phyloP scores from a whole-genome alignment of 345 rosid genomes.

The Carallia brachiata region DNA sequence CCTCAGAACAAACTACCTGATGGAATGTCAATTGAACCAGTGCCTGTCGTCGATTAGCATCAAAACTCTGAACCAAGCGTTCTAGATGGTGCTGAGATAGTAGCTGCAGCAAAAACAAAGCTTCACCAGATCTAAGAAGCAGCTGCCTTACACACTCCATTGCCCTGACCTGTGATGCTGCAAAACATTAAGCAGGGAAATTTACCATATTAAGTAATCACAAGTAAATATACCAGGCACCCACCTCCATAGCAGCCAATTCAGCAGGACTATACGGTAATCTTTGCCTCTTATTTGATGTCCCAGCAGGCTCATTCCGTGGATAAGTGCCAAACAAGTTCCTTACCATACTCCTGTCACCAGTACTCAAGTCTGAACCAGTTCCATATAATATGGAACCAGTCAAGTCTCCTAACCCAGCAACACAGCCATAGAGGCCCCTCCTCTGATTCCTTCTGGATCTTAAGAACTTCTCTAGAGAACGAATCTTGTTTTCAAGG shows the following conservation, averaged over 20 bases:
- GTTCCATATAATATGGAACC: conserved; percentile 88
- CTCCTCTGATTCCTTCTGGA: conserved; percentile 90
- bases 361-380: conserved; percentile 59
- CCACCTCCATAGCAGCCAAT: conserved; percentile 92
- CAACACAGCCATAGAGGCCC: conserved; percentile 95
- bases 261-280: conserved; percentile 85
- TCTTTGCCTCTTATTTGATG: conserved; percentile 78
- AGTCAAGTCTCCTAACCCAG: conserved; percentile 79
- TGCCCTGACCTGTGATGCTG: conserved; percentile 69
- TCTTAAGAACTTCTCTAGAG: conserved; percentile 79
- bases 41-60: conserved; percentile 55
- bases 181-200: conserved; percentile 11
- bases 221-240: conserved; percentile 11
- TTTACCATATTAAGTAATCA: background rate
- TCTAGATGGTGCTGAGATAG: conserved; percentile 82
- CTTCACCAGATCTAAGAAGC: conserved; percentile 97
- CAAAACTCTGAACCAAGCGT: conserved; percentile 83
- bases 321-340: conserved; percentile 74
- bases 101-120: conserved; percentile 86
- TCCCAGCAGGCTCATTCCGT: conserved; percentile 48
- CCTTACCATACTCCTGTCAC: conserved; percentile 73
- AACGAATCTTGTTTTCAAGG: conserved; percentile 81
- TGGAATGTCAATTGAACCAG: conserved; percentile 82
- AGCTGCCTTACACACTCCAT: conserved; percentile 96
- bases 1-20: conserved; percentile 91